These are phyloP conservation scores for Phytophthora sojae DNA, from an alignment of 352 stramenopile species.

Conservation along the genomic window DNA sequence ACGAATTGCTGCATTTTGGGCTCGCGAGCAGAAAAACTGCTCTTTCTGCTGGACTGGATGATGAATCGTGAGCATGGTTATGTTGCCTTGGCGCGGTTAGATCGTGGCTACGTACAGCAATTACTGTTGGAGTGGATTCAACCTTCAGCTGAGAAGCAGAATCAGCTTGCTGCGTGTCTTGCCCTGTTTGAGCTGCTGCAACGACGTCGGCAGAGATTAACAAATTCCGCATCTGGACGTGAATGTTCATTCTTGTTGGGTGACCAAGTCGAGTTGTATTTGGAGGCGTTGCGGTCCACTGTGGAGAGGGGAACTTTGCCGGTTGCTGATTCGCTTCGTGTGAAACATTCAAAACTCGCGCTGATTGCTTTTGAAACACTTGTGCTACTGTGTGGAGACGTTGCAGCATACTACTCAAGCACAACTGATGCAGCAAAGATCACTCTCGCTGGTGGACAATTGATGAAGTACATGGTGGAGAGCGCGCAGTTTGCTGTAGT, in stretches of 20 bases:
- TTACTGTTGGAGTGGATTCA: constrained; percentile 50
- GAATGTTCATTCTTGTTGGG: constrained; percentile 10
- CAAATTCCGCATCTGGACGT: not conserved
- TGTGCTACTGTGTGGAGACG: constrained; percentile 45
- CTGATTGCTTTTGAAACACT: constrained; percentile 64
- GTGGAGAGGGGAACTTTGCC: constrained; percentile 27
- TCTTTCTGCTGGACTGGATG: constrained; percentile 69
- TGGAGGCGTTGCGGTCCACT: constrained; percentile 27
- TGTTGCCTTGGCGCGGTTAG: not conserved
- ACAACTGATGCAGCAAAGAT: constrained; percentile 16
- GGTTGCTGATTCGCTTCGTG: constrained; percentile 25
- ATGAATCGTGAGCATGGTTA: constrained; percentile 13
- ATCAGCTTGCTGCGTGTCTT: constrained; percentile 63
- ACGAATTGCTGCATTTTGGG: constrained; percentile 70
- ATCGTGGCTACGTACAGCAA: constrained; percentile 33
- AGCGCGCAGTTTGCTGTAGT: constrained; percentile 24
- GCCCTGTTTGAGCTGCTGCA: constrained; percentile 72
- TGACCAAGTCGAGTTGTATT: constrained; percentile 15
- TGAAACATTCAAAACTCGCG: constrained; percentile 65
- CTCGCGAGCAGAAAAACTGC: constrained; percentile 50
- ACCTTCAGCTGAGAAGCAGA: constrained; percentile 43
- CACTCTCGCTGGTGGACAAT: not conserved
- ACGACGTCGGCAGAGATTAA: constrained; percentile 29
- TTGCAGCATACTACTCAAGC: constrained; percentile 28
- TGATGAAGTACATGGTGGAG: constrained; percentile 23